A percentile compares a stretch with the other conserved stretches of the same genome.
Evolutionary conservation across 768 basidiomycete genomes (phyloP).

Genomic region (Termitomyces sp.): DNA sequence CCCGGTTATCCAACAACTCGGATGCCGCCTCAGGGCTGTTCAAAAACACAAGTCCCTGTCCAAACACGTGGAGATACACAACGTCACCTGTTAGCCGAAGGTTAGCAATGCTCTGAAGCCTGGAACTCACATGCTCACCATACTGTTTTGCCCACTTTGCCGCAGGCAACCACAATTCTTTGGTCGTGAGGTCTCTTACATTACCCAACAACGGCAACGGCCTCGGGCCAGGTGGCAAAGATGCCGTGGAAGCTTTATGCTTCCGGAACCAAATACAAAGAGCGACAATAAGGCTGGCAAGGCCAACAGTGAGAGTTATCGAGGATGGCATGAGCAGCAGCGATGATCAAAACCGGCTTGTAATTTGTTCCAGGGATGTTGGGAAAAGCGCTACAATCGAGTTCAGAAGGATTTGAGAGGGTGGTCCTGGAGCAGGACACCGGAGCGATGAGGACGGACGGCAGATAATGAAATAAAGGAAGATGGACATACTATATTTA

Average conservation of each 20-base stretch:
- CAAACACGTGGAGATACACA: constrained; percentile 60
- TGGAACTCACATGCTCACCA: constrained; percentile 34
- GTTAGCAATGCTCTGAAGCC: constrained; percentile 1
- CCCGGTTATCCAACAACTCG: constrained; percentile 67
- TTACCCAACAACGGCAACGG: constrained; percentile 65
- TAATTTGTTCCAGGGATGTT: neutral
- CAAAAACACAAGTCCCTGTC: constrained; percentile 64
- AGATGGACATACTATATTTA: constrained; percentile 14
- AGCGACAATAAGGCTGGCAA: constrained; percentile 32
- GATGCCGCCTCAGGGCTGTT: constrained; percentile 53
- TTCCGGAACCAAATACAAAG: constrained; percentile 38
- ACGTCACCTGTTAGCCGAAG: constrained; percentile 45
- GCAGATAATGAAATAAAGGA: constrained; percentile 4
- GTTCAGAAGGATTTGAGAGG: neutral
- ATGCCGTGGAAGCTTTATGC: constrained; percentile 33
- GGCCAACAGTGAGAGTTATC: constrained; percentile 25
- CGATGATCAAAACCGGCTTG: neutral
- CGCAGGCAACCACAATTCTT: constrained; percentile 63
- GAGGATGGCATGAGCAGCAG: constrained; percentile 15
- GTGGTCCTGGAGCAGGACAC: neutral
- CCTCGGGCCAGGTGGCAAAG: constrained; percentile 64
- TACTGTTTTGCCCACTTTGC: constrained; percentile 58
- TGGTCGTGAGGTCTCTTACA: constrained; percentile 49
- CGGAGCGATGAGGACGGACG: constrained; percentile 6
- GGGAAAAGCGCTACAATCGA: neutral